These are phyloP conservation scores for Lactarius sanguifluus DNA, from an alignment of 768 basidiomycete species.

Conservation along the genomic window DNA sequence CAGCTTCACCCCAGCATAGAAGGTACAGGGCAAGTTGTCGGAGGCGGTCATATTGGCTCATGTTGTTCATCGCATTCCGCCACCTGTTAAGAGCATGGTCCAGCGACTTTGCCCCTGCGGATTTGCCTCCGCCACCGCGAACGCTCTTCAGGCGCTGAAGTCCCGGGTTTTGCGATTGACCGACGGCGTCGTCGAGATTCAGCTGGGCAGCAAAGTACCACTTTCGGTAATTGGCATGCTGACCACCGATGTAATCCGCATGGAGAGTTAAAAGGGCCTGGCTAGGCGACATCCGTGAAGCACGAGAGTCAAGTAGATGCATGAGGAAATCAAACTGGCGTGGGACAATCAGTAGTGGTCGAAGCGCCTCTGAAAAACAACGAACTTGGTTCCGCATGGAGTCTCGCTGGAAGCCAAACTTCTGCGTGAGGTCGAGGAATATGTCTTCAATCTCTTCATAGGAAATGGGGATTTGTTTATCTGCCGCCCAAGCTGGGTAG, in stretches of 20 bases:
- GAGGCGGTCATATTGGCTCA: slow-evolving; percentile 98
- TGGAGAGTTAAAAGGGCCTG: slow-evolving; percentile 96
- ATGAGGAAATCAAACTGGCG: slow-evolving; percentile 92
- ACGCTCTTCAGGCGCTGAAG: slow-evolving; percentile 85
- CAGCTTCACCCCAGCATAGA: slow-evolving; percentile 98
- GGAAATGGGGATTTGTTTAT: slow-evolving; percentile 92
- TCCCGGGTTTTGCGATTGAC: slow-evolving; percentile 91
- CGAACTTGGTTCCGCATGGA: slow-evolving; percentile 92
- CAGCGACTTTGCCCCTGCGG: slow-evolving; percentile 71
- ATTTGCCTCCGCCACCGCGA: slow-evolving; percentile 56
- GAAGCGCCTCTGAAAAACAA: slow-evolving; percentile 25
- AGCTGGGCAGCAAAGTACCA: slow-evolving; percentile 99
- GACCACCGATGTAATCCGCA: slow-evolving; percentile 98
- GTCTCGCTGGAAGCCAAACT: slow-evolving; percentile 97
- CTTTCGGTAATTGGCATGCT: slow-evolving; percentile 98
- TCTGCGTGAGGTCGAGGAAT: slow-evolving; percentile 95
- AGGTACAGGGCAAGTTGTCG: slow-evolving; percentile 95
- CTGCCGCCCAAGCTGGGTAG: slow-evolving; percentile 94
- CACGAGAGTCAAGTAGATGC: slow-evolving; percentile 95
- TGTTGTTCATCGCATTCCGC: slow-evolving; percentile 98
- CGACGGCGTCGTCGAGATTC: slow-evolving; percentile 98
- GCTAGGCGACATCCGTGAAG: slow-evolving; percentile 97
- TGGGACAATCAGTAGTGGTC: slow-evolving; percentile 24
- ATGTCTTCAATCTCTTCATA: slow-evolving; percentile 99
- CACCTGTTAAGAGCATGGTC: slow-evolving; percentile 93